A percentile compares a stretch with the other conserved stretches of the same genome.
Conservation (phyloP, 331 rosid genomes). For the Dryas integrifolia region DNA sequence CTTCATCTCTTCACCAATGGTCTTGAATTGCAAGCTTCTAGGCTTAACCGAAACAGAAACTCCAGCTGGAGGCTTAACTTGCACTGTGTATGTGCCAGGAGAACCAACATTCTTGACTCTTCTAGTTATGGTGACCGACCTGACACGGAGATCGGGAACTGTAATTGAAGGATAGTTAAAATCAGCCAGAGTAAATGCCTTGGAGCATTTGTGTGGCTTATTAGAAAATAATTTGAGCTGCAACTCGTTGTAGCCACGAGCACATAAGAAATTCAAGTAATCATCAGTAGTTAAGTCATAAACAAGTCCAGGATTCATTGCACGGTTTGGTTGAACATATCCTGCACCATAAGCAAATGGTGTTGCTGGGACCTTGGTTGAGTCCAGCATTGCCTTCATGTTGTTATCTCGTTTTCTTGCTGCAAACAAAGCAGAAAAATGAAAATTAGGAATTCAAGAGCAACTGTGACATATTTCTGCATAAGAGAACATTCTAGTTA, state of each 20-base stretch:
- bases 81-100: conserved; percentile 27
- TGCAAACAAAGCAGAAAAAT: neutral
- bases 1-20: conserved; percentile 20
- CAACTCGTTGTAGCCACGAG: conserved; percentile 16
- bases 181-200: conserved; percentile 10
- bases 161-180: conserved; percentile 35
- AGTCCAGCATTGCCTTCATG: conserved; percentile 9
- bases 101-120: conserved; percentile 34
- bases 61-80: conserved; percentile 21
- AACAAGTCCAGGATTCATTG: conserved; percentile 34
- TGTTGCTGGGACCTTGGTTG: conserved; percentile 32
- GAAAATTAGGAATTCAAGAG: neutral
- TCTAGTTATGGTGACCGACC: conserved; percentile 9
- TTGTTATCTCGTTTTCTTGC: conserved; percentile 26
- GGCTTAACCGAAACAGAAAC: conserved; percentile 31
- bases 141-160: conserved; percentile 16
- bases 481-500: no score
- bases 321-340: conserved; percentile 50
- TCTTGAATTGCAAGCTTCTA: conserved; percentile 10
- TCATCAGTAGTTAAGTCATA: conserved; percentile 25
- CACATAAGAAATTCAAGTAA: conserved; percentile 33
- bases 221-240: conserved; percentile 8
- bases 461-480: neutral
- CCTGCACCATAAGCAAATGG: conserved; percentile 62
- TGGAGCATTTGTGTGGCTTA: conserved; percentile 20